Base-by-base conservation (phyloP, 2,329 filamentous ascomycete genomes). In the Xylaria sp. region DNA sequence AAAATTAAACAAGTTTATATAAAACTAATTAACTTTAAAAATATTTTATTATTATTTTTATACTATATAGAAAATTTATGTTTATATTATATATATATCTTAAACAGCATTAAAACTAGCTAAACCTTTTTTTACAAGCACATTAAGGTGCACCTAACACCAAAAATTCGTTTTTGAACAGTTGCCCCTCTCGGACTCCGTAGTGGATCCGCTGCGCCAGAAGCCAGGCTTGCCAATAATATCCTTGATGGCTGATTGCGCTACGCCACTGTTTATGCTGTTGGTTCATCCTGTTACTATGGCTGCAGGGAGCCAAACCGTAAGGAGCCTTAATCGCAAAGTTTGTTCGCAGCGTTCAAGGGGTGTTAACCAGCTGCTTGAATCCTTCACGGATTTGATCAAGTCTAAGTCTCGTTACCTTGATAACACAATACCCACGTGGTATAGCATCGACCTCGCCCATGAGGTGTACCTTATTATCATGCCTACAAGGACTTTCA, bases 211-310 rank as follows among this genome's bases (percentile, higher is more conserved):
- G 23, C 10, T 29, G 16, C 25, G 29, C 59, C 50, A 44, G 25
- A 29, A 62, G 18, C 12, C 18, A 12, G 25, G 25, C 18, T 48
- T 2, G 32, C 65, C 60, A 68, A 64, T 68, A 16, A 40, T 13
- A 60, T 44, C 21, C 21, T 29, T 29, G 16, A 65, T 10, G 3
- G 13, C 25, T 29, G 48, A 50, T 40, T 60, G 29, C 62, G 60
- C 60, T 54, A n/a, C 54, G 37, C 25, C 51, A 27, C 40, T 47
- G 8, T 16, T 54, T 63, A 59, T 48, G 60, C 37, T 68, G 65
- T 68, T 68, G 66, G 66, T 58, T 54, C 37, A 60, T 60, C 4
- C 25, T 54, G 50, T 44, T 65, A 48, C 57, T 29, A 12, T 6
- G n/a, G 35, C 23, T 65, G 61, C 66, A 68, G 42, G 4, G 48